phyloP scores from a whole-genome alignment of 805 yeast genomes.

The Yamadazyma phyllophila region DNA sequence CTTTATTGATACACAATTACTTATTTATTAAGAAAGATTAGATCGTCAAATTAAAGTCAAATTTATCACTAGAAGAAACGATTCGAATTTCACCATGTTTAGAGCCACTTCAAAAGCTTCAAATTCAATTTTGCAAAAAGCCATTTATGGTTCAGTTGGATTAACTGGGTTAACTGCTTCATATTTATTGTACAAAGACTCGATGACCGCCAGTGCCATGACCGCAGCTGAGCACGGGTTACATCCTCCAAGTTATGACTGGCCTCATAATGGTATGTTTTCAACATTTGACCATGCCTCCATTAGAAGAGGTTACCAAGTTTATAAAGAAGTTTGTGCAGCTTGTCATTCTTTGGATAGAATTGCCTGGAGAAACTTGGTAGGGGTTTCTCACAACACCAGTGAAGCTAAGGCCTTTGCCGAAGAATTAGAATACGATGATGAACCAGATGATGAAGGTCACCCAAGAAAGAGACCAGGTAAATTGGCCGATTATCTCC shows the following conservation, averaged over 20 bases:
- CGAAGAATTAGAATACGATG: constrained; percentile 96
- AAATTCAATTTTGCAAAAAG: constrained; percentile 40
- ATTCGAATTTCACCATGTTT: constrained; percentile 5
- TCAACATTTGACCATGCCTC: constrained; percentile 91
- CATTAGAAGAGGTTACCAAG: constrained; percentile 98
- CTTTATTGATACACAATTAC: neutral
- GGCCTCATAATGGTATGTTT: constrained; percentile 94
- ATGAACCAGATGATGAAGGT: constrained; percentile 94
- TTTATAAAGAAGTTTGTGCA: constrained; percentile 98
- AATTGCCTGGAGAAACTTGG: constrained; percentile 97
- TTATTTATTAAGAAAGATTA: neutral
- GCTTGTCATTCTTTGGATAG: constrained; percentile 97
- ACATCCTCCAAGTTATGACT: constrained; percentile 88
- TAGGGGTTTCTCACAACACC: constrained; percentile 93
- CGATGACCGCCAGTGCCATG: constrained; percentile 90
- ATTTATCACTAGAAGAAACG: neutral
- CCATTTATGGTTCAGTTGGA: constrained; percentile 63
- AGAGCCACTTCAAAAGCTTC: constrained; percentile 12
- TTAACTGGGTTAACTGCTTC: constrained; percentile 79
- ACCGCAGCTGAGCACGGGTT: constrained; percentile 99
- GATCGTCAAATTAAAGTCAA: neutral
- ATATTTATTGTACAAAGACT: constrained; percentile 77
- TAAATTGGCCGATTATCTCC: constrained; percentile 92
- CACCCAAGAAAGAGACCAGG: constrained; percentile 98
- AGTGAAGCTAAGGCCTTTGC: constrained; percentile 89